Base-by-base conservation (phyloP, 495 filamentous ascomycete species). In the Podospora australis region DNA sequence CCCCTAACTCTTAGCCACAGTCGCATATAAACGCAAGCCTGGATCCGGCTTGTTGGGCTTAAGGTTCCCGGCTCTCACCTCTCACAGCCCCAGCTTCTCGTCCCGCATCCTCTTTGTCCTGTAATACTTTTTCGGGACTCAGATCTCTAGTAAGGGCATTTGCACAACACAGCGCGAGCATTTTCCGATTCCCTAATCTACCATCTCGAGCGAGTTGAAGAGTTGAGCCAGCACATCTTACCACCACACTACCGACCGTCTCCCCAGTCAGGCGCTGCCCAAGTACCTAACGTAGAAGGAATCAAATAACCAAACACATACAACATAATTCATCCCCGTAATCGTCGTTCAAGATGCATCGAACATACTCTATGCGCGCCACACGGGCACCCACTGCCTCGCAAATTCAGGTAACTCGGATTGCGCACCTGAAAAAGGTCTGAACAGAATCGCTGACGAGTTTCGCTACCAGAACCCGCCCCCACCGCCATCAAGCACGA, bases 351-450 rank as follows among this genome's bases (percentile, higher is more conserved):
- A 72, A 48, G 39, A 97, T 97, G 92, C 91, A 97, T 81, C 87
- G 92, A 56, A 95, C 92, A 55, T 98, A 98, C 64, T 96, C 90
- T 55, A 96, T 97, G 91, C 88, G 92, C 80, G 84, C 91, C 72
- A 81, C 87, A 73, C 83, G 92, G 77, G 85, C 86, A 57, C 94
- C 94, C 39, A 97, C 94, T 34, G 72, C 72, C 43, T 75, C 72
- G 16, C 72, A 75, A 53, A 71, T 75, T 17, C 71, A 74, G 50
- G 71, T 73, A 53, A 44, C 10, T n/a, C 25, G 9, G 24, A 24
- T 36, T n/a, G n/a, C n/a, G n/a, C n/a, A n/a, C n/a, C n/a, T n/a
- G n/a, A n/a, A n/a, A n/a, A n/a, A n/a, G n/a, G n/a, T n/a, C n/a
- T n/a, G n/a, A n/a, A n/a, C n/a, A n/a, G n/a, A n/a, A n/a, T 5